Evolutionary conservation across 2,329 filamentous ascomycete species (phyloP), one percentile per base, ranked within the genome.

Genomic region (Ceratocystis ficicola): DNA sequence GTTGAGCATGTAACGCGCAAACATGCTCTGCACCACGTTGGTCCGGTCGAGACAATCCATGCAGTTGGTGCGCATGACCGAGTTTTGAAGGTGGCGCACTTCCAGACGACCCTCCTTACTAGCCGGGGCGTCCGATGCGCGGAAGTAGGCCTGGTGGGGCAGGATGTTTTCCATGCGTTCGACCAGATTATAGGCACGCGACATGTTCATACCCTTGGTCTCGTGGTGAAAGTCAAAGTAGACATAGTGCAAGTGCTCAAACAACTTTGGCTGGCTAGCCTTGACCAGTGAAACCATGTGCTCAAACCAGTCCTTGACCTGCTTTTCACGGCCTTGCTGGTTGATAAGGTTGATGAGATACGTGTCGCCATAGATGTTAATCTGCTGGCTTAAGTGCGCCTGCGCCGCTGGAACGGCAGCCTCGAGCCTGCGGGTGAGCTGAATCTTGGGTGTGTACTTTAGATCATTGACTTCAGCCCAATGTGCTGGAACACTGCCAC

Each of bases 141-240:
- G 88, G 81, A 97, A 99, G 77, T 99, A 99, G 70, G 88, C 86
- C 71, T 95, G 91, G 50, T 85, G 83, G 20, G 86, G 78, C 5
- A 99, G 79, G 8, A 87, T 88, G 57, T 89, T 85, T 63, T 85
- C 83, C 64, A 99, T 80, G 73, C 88, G 86, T 70, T 96, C 89
- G 67, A 99, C 80, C 25, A 99, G 82, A 52, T 95, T 80, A 75
- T 93, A 86, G 0, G 93, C 92, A 62, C 92, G 89, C 74, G 99
- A 87, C 89, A 94, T 96, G 72, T 89, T 86, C 72, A 96, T 81
- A 46, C 93, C 93, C 77, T 96, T 96, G 62, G 95, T 99, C 77
- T 99, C 94, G 73, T 87, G 91, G 78, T 99, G 95, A 75, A 95
- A 99, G 77, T 99, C 94, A 73, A 99, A 99, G 78, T 97, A 99